Evolutionary conservation across 441 rosid species (phyloP).

Genomic region (Euphorbia celastroides): DNA sequence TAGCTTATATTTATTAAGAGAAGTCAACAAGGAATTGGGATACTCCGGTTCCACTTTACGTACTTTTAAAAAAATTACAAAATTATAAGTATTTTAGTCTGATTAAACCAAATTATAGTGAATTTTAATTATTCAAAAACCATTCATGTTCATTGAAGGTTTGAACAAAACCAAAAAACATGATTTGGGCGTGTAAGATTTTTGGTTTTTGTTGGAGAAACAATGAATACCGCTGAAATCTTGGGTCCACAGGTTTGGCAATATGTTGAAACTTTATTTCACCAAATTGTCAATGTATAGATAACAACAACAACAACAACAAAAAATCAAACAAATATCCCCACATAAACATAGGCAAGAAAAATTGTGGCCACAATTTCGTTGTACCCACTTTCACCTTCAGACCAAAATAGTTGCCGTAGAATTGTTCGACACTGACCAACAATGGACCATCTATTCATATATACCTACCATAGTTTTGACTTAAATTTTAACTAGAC

Average conservation of each 20-base stretch:
- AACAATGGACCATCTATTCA: background rate
- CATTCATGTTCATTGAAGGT: no score
- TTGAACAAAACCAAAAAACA: background rate
- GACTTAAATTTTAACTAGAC: no score
- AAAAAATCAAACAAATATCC: background rate
- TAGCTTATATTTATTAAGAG: no score
- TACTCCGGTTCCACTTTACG: no score
- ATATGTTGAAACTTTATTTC: background rate
- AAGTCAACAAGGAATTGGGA: no score
- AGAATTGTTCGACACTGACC: slow-evolving; percentile 13
- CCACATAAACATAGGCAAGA: background rate
- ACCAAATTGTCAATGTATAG: background rate
- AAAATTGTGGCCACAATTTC: slow-evolving; percentile 6
- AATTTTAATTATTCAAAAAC: no score
- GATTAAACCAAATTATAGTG: no score
- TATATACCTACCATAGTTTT: no score
- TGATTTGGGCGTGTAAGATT: background rate
- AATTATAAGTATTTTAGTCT: no score
- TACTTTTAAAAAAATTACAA: no score
- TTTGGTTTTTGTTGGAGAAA: background rate
- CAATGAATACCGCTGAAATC: background rate
- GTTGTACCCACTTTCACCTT: slow-evolving; percentile 9
- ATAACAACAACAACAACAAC: no score
- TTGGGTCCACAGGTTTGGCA: slow-evolving; percentile 10
- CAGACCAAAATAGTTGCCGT: background rate